phyloP scores from a whole-genome alignment of 2,329 filamentous ascomycete species.

The Sphaerulina musiva region DNA sequence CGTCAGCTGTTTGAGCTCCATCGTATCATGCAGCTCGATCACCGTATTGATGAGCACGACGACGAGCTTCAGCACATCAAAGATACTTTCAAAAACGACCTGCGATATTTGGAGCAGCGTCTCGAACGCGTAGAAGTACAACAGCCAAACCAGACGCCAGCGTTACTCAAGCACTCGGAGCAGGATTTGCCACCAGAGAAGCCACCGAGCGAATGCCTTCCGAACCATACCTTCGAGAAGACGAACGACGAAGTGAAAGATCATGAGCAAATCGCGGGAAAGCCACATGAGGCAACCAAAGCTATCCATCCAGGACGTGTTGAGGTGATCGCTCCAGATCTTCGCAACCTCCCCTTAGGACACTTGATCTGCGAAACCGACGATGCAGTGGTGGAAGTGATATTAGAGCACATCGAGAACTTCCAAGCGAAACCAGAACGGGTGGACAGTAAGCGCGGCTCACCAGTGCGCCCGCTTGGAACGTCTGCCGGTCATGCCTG shows the following conservation, averaged over 20 bases:
- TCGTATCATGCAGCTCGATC: slow-evolving; percentile 12
- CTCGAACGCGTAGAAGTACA: not conserved
- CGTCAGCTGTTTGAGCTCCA: not conserved
- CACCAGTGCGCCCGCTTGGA: not conserved
- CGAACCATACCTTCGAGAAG: slow-evolving; percentile 4
- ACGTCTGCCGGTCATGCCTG: slow-evolving; percentile 3
- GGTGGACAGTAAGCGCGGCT: not conserved
- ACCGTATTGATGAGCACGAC: slow-evolving; percentile 1
- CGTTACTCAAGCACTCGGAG: not conserved
- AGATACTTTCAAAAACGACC: slow-evolving; percentile 7
- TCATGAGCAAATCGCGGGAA: not conserved
- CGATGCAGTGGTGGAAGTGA: not conserved
- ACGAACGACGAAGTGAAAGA: slow-evolving; percentile 6
- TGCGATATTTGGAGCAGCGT: slow-evolving; percentile 12
- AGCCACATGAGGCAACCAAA: slow-evolving; percentile 7
- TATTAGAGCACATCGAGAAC: not conserved
- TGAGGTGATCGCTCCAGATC: not conserved
- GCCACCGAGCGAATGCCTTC: slow-evolving; percentile 3
- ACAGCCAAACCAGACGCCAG: not conserved
- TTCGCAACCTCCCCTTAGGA: not conserved
- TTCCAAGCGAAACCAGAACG: not conserved
- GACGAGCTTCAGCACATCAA: slow-evolving; percentile 11
- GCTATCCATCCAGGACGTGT: not conserved
- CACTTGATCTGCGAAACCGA: slow-evolving; percentile 4
- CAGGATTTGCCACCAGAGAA: not conserved